Percentiles rank a stretch among this genome's conserved stretches.
Conservation (phyloP, 805 yeast genomes). For the Wickerhamiella nectarea region DNA sequence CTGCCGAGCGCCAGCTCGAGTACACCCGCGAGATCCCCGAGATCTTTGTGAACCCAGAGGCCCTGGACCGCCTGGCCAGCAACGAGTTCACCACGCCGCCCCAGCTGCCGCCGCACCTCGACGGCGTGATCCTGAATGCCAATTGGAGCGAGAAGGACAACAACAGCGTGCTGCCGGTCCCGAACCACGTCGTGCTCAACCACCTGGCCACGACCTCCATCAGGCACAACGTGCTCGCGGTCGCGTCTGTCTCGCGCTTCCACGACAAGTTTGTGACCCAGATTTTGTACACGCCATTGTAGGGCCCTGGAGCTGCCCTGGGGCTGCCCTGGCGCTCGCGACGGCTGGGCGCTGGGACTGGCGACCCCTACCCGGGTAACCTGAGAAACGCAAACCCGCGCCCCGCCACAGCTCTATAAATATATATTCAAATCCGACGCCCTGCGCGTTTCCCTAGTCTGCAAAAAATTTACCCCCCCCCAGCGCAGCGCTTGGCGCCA, state of each 20-base stretch:
- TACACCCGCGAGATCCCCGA: slow-evolving; percentile 31
- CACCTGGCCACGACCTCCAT: slow-evolving; percentile 93
- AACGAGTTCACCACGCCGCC: slow-evolving; percentile 67
- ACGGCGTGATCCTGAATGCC: slow-evolving; percentile 73
- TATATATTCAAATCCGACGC: too few species aligned
- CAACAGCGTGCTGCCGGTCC: slow-evolving; percentile 80
- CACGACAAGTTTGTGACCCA: slow-evolving; percentile 88
- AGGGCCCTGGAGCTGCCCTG: too few species aligned
- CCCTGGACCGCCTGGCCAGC: slow-evolving; percentile 27
- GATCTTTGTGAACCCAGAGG: slow-evolving; percentile 33
- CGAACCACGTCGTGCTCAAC: slow-evolving; percentile 86
- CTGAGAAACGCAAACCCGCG: too few species aligned
- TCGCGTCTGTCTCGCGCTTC: slow-evolving; percentile 81
- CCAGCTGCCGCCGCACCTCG: slow-evolving; percentile 91
- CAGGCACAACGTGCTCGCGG: slow-evolving; percentile 86
- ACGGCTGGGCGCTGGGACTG: too few species aligned
- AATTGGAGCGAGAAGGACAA: slow-evolving; percentile 66
- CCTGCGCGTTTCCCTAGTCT: too few species aligned
- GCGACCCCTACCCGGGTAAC: too few species aligned
- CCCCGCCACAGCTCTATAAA: too few species aligned
- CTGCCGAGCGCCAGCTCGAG: slow-evolving; percentile 41
- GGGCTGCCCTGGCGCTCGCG: too few species aligned
- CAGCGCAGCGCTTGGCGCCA: too few species aligned
- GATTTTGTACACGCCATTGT: slow-evolving; percentile 78
- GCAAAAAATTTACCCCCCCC: too few species aligned